A percentile compares a stretch with the other conserved stretches of the same genome.
Evolutionary conservation across 1,284 basidiomycete genomes (phyloP).

Genomic region (Ceratobasidium sp.): DNA sequence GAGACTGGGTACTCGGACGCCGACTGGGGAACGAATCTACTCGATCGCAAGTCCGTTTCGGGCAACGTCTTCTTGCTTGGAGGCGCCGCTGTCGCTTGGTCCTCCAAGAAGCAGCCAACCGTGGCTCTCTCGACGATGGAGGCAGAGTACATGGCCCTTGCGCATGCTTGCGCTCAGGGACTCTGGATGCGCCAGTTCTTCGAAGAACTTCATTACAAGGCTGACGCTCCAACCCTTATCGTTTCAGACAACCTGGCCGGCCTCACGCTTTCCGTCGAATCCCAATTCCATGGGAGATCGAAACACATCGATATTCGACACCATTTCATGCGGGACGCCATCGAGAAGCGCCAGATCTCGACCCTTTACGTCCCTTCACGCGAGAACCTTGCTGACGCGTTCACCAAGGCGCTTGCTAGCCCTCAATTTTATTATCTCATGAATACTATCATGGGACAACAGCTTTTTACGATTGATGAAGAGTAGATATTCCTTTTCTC

Average conservation of each 20-base stretch:
- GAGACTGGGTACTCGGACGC: constrained; percentile 59
- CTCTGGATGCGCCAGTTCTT: constrained; percentile 53
- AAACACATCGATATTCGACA: constrained; percentile 63
- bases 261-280: constrained; percentile 57
- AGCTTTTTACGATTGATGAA: no score
- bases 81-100: constrained; percentile 56
- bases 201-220: constrained; percentile 50
- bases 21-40: constrained; percentile 55
- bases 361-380: constrained; percentile 54
- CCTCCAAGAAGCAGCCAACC: constrained; percentile 32
- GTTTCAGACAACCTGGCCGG: constrained; percentile 59
- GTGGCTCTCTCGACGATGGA: constrained; percentile 43
- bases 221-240: constrained; percentile 52
- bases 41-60: constrained; percentile 54
- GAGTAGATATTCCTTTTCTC: no score
- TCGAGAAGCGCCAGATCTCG: constrained; percentile 54
- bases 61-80: constrained; percentile 56
- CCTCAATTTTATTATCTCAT: constrained; percentile 7
- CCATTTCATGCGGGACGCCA: constrained; percentile 60
- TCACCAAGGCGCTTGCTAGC: constrained; percentile 59
- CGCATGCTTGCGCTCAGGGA: constrained; percentile 27
- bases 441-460: background rate
- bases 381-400: constrained; percentile 60
- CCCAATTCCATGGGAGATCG: constrained; percentile 53
- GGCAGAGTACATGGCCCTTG: constrained; percentile 43